Percentiles rank a stretch among this genome's conserved stretches.
Evolutionary conservation across 306 rosid genomes (phyloP).

Genomic region (Castanea mollissima): DNA sequence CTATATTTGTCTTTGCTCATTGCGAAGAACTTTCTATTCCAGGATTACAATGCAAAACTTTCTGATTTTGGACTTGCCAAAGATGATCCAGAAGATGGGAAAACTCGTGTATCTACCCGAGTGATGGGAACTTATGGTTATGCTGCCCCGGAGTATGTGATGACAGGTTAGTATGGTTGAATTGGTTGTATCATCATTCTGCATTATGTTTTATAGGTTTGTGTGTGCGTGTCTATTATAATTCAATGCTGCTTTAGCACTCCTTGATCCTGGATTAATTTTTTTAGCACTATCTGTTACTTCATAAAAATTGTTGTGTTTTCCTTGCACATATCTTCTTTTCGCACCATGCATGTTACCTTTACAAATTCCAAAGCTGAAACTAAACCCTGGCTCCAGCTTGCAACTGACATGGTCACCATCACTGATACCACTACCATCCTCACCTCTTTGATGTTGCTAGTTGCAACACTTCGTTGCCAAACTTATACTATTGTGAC

Average conservation of each 20-base stretch:
- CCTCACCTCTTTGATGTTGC: no score
- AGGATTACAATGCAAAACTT: slow-evolving; percentile 67
- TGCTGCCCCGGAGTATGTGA: slow-evolving; percentile 61
- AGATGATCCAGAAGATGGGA: slow-evolving; percentile 60
- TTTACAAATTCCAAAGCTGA: no score
- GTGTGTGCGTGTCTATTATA: neutral
- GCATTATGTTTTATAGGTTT: neutral
- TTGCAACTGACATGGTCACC: no score
- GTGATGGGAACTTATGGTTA: slow-evolving; percentile 68
- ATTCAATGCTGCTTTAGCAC: neutral
- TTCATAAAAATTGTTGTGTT: neutral
- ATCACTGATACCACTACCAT: no score
- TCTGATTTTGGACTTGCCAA: slow-evolving; percentile 66
- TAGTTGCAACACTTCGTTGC: no score
- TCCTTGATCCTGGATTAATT: neutral
- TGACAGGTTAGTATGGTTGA: slow-evolving; percentile 51
- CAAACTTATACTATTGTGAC: no score
- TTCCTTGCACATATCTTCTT: neutral
- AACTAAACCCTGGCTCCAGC: no score
- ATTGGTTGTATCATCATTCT: neutral
- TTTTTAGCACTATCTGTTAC: neutral
- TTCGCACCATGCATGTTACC: neutral
- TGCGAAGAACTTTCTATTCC: slow-evolving; percentile 10
- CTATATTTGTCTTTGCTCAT: neutral
- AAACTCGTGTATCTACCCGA: slow-evolving; percentile 56